Evolutionary conservation across 257 asterid genomes (phyloP), one percentile per base, ranked within the genome.

Genomic region (Lithospermum erythrorhizon): DNA sequence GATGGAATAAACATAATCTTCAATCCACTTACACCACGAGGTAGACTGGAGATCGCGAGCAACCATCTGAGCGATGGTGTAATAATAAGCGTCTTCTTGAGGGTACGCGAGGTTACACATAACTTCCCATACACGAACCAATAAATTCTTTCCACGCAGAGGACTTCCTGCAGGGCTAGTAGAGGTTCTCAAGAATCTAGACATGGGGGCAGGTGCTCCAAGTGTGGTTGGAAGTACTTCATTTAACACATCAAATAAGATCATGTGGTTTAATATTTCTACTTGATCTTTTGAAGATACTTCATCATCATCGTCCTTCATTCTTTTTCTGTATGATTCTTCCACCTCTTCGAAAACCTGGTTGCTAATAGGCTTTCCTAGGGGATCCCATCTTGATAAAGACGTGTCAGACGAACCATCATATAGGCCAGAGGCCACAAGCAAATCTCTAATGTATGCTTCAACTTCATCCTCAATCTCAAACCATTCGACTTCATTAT

Each of bases 391-490:
- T 72, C 85, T 89, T 54, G 95, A 77, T 65, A 78, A 58, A 56
- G 89, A 79, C 67, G 63, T 78, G 57, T 80, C 72, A 56, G 61
- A 74, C 19, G 95, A 73, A 65, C 87, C 89, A 65, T 83, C 83
- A 59, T 84, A 93, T 17, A 86, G 70, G 62, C 97, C 97, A 64
- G 95, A 80, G 72, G 85, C 90, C 21, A 84, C 59, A 11, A 93
- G 94, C 81, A 93, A 81, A 62, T 89, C 95, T 77, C 94, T 83
- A 41, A 93, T 61, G 53, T 84, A 93, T 75, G 91, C 85, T 81
- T 89, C 87, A 17, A 68, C 78, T 54, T 72, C 82, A 72, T 89
- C 95, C 70, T 83, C 84, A 65, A 83, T 75, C 58, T 77, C 82
- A 68, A 58, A 52, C 72, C 65, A 62, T 65, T 84, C 95, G 21